A percentile compares a stretch with the other conserved stretches of the same genome.
Evolutionary conservation across 2,329 filamentous ascomycete species (phyloP).

Genomic region (Microsporum canis): DNA sequence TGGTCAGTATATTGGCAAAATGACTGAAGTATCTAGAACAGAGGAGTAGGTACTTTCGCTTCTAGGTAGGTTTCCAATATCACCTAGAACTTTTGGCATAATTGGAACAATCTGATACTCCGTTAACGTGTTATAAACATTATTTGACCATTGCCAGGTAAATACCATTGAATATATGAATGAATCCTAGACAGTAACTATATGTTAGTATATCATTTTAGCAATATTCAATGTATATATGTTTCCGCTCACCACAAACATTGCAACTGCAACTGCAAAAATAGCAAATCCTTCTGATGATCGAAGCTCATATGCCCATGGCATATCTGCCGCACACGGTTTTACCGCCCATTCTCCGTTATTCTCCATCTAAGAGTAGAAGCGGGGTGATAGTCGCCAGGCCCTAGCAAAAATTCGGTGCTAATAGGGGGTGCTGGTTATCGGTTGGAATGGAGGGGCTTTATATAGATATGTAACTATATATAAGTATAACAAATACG

Average conservation of each 20-base stretch:
- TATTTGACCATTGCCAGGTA: background rate
- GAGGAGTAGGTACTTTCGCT: background rate
- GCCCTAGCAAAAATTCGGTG: too few species aligned
- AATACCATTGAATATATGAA: constrained; percentile 7
- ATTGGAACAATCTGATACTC: constrained; percentile 1
- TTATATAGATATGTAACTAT: background rate
- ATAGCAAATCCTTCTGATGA: constrained; percentile 3
- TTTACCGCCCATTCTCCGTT: background rate
- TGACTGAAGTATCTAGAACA: background rate
- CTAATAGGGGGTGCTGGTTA: background rate
- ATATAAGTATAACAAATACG: background rate
- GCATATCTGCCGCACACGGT: background rate
- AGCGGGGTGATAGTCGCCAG: background rate
- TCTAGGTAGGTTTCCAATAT: background rate
- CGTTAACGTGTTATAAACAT: background rate
- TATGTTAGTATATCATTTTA: background rate
- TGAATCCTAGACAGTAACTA: background rate
- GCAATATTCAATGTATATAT: background rate
- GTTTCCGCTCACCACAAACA: constrained; percentile 1
- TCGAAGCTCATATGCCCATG: constrained; percentile 3
- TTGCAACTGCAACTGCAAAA: constrained; percentile 5
- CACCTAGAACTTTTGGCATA: constrained; percentile 1
- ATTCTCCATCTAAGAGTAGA: background rate
- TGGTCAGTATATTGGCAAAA: background rate
- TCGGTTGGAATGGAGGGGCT: background rate